Percentiles rank a stretch among this genome's conserved stretches.
Evolutionary conservation across 2,329 filamentous ascomycete genomes (phyloP).

Genomic region (Biscogniauxia mediterranea): DNA sequence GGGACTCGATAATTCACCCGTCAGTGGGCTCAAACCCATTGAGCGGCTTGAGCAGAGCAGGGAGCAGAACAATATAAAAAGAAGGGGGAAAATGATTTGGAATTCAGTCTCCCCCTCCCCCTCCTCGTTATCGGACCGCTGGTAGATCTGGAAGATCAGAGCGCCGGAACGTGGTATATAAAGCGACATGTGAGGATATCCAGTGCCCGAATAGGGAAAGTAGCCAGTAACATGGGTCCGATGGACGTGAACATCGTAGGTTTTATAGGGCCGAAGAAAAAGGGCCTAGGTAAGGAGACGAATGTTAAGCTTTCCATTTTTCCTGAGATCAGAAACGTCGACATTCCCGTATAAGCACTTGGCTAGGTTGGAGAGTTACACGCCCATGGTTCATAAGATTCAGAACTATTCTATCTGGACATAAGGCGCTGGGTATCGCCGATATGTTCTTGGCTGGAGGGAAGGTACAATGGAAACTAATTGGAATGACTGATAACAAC

Average conservation of each 20-base stretch:
- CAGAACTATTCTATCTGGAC: not conserved
- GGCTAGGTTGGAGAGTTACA: not conserved
- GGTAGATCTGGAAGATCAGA: too few species aligned
- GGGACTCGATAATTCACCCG: too few species aligned
- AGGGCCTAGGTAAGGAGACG: too few species aligned
- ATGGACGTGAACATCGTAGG: not conserved
- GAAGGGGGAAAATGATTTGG: too few species aligned
- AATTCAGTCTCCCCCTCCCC: too few species aligned
- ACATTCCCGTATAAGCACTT: not conserved
- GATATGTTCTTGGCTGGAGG: too few species aligned
- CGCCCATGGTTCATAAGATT: not conserved
- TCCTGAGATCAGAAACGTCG: not conserved
- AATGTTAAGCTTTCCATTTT: not conserved
- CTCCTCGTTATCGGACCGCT: too few species aligned
- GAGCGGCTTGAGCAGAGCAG: too few species aligned
- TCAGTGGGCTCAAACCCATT: too few species aligned
- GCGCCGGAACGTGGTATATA: not conserved
- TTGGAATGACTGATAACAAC: too few species aligned
- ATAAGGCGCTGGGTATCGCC: not conserved
- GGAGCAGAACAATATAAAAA: too few species aligned
- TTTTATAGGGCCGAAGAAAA: not conserved
- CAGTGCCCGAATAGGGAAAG: not conserved
- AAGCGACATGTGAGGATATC: not conserved
- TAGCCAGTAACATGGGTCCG: not conserved
- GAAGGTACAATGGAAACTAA: too few species aligned